Base-by-base conservation (phyloP, 2,329 filamentous ascomycete genomes). In the Fusarium veterinarium region DNA sequence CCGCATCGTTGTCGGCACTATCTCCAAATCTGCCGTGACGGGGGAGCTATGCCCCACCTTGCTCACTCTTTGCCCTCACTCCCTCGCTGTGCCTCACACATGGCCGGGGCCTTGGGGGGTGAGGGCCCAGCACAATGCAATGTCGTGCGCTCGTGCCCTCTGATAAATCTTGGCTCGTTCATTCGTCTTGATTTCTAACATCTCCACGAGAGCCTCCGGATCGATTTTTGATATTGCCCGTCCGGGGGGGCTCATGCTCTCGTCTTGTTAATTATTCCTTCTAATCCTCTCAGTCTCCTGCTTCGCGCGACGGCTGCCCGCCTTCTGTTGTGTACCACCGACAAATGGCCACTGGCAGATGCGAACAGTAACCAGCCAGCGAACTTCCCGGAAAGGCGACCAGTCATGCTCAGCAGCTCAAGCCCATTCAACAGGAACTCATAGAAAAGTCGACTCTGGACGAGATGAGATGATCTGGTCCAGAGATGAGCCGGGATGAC, bases 401-500 rank as follows among this genome's bases (percentile, higher is more conserved):
- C 71, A 75, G 75, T 55, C 75, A 77, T 77, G 75, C 74, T 77
- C 64, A 76, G 61, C 64, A 75, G 65, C 55, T 60, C 69, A 69
- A 56, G 65, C 57, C 69, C 65, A 67, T 76, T 75, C 56, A 75
- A 76, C 64, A 73, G 62, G 61, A 75, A 63, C 67, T 58, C 66
- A 67, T 76, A 70, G 69, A 76, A 72, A 74, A 75, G 69, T 76
- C 64, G 62, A 74, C 62, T 71, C 59, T 73, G 64, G 68, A 67
- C 72, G 76, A 76, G 75, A 77, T 77, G 76, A 77, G 76, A 76
- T 77, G 75, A 77, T 75, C 75, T 69, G 74, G 76, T 72, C 64
- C 65, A 77, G 75, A 77, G 65, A 77, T 77, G 76, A 76, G 76
- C 74, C 74, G 75, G 76, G 75, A 77, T 77, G 76, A 77, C 71